phyloP scores from a whole-genome alignment of 2,329 filamentous ascomycete genomes.

The Hymenoscyphus fraxineus region DNA sequence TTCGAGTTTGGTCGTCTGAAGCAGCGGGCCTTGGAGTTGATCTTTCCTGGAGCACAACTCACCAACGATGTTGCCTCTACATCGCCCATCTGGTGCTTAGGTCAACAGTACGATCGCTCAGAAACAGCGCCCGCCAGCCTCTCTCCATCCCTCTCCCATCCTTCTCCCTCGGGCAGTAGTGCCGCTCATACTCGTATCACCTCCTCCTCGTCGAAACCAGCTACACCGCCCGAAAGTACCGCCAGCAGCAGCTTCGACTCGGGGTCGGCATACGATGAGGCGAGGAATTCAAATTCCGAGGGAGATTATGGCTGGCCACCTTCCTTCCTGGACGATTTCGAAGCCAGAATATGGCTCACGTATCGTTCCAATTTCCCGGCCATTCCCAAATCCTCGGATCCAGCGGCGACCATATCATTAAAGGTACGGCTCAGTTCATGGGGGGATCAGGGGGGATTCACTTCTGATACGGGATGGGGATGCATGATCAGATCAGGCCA shows the following conservation, averaged over 20 bases:
- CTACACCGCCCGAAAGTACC: constrained; percentile 33
- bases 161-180: constrained; percentile 19
- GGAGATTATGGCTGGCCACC: constrained; percentile 68
- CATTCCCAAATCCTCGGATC: constrained; percentile 75
- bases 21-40: constrained; percentile 58
- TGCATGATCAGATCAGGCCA: constrained; percentile 99
- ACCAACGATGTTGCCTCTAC: constrained; percentile 68
- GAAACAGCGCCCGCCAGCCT: constrained; percentile 11
- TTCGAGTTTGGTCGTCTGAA: constrained; percentile 75
- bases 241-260: constrained; percentile 33
- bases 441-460: constrained; percentile 75
- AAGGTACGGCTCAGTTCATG: constrained; percentile 79
- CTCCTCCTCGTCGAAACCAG: constrained; percentile 17
- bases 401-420: constrained; percentile 72
- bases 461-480: constrained; percentile 93
- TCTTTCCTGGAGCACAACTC: constrained; percentile 89
- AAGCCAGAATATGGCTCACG: constrained; percentile 92
- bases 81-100: constrained; percentile 81
- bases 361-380: constrained; percentile 83
- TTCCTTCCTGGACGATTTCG: constrained; percentile 85
- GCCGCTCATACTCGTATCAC: constrained; percentile 7
- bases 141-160: neutral
- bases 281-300: constrained; percentile 15
- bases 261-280: constrained; percentile 27
- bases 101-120: constrained; percentile 48